Evolutionary conservation across 768 basidiomycete species (phyloP), one percentile per base, ranked within the genome.

Genomic region (Lentinula edodes): DNA sequence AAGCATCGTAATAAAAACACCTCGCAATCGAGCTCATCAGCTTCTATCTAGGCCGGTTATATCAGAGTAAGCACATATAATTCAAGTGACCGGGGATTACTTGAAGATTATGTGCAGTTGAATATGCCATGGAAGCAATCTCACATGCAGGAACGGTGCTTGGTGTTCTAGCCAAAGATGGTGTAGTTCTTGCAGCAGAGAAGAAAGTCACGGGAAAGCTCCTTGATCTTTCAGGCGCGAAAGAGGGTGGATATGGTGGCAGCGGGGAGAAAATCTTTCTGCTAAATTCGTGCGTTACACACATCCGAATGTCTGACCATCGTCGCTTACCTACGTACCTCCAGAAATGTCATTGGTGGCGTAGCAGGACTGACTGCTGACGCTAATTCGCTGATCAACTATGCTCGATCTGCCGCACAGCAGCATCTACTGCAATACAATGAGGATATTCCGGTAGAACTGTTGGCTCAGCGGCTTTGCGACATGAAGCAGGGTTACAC

Each of bases 71-170:
- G 89, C 74, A 58, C 64, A 43, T 52, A 55, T 42, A 18, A n/a
- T 36, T 3, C 42, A n/a, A n/a, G n/a, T 9, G n/a, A 15, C 34
- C 23, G 43, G 16, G 6, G 39, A 59, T 65, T 65, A 53, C 50
- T 28, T 28, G 38, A 60, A 15, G 23, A n/a, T 23, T 15, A 28
- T 34, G 10, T 42, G 7, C 67, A 96, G 96, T 98, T 79, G 96
- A 99, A 79, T 99, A 99, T 84, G 96, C 96, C 48, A 97, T 98
- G 93, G 97, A 98, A 73, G 94, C 95, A 62, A 98, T 98, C 80
- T 97, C 95, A 34, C 91, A 95, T 69, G 94, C 93, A 18, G 93
- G 93, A 58, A 91, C 93, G 45, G 94, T 96, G 50, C 84, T 96
- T n/a, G 94, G 93, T 45, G 89, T 95, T 60, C 82, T 95, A 34